Base-by-base conservation (phyloP, 768 basidiomycete genomes). In the Omphalotus guepiniiformis region DNA sequence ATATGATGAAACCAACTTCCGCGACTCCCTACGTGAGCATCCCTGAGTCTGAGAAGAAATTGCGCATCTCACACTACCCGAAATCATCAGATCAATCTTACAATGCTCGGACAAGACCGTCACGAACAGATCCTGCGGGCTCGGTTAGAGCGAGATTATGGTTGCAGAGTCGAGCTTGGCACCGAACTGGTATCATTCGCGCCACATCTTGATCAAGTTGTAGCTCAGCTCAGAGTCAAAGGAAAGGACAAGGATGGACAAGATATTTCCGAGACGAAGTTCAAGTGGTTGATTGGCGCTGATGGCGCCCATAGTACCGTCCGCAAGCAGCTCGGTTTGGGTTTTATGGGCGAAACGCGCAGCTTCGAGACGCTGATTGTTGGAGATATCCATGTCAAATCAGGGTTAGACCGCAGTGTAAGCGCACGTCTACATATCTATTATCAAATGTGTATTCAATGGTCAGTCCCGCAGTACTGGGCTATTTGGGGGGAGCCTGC, bases 171-270 rank as follows among this genome's bases (percentile, higher is more conserved):
- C 13, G 75, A 80, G 51, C 45, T 70, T n/a, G 70, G 68, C 13
- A 73, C 72, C 1, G 73, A 74, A 46, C 65, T 80, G 5, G 32
- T 57, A n/a, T 70, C 70, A 0, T 71, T 80, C 36, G 59, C 65
- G 41, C 71, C 77, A 48, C 51, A 54, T 7, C 58, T 60, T 2
- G 62, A 66, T 26, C 50, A 51, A 23, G 70, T 78, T 6, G 51
- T 59, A 9, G 75, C 68, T 5, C 63, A 11, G 47, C 77, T 53
- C 50, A 43, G 30, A 49, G 7, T 9, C 8, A 18, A 9, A 19
- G 12, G 3, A 25, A 35, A 8, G 21, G 11, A 11, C 9, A 0
- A 8, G 22, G n/a, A 8, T 21, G 62, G 63, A 13, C 18, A 6
- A 27, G 15, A 2, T n/a, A 49, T n/a, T 48, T 57, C 41, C 2